A percentile compares a stretch with the other conserved stretches of the same genome.
phyloP scores from a whole-genome alignment of 305 asterid species.

The Striga hermonthica region DNA sequence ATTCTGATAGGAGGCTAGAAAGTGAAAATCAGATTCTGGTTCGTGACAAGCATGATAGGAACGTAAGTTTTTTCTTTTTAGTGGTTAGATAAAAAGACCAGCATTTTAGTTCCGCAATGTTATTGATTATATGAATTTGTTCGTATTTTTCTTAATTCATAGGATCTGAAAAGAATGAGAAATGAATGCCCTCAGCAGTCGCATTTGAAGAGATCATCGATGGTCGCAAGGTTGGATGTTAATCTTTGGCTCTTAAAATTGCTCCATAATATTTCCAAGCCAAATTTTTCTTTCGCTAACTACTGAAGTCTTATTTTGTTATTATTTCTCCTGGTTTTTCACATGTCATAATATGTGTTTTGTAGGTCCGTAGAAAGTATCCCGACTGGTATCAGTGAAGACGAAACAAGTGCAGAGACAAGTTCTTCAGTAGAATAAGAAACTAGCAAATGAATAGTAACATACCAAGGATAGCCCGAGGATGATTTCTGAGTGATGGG shows the following conservation, averaged over 20 bases:
- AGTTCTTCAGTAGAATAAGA: conserved; percentile 48
- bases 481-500: background rate
- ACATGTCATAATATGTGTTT: too few species aligned
- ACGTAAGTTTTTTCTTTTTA: conserved; percentile 32
- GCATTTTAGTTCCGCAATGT: too few species aligned
- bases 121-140: background rate
- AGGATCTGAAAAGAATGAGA: conserved; percentile 47
- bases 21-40: conserved; percentile 41
- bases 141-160: conserved; percentile 5
- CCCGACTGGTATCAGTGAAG: conserved; percentile 51
- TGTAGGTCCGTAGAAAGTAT: conserved; percentile 42
- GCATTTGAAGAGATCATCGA: conserved; percentile 38
- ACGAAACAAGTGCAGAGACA: conserved; percentile 50
- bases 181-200: conserved; percentile 37
- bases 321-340: too few species aligned
- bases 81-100: too few species aligned
- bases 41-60: conserved; percentile 34
- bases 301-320: too few species aligned
- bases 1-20: conserved; percentile 34
- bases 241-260: background rate
- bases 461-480: background rate
- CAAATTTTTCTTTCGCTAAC: too few species aligned
- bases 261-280: background rate
- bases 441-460: conserved; percentile 16
- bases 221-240: conserved; percentile 42